Evolutionary conservation across 1,139 yeast species (phyloP), one percentile per base, ranked within the genome.

Genomic region (Magnusiomyces ingens): DNA sequence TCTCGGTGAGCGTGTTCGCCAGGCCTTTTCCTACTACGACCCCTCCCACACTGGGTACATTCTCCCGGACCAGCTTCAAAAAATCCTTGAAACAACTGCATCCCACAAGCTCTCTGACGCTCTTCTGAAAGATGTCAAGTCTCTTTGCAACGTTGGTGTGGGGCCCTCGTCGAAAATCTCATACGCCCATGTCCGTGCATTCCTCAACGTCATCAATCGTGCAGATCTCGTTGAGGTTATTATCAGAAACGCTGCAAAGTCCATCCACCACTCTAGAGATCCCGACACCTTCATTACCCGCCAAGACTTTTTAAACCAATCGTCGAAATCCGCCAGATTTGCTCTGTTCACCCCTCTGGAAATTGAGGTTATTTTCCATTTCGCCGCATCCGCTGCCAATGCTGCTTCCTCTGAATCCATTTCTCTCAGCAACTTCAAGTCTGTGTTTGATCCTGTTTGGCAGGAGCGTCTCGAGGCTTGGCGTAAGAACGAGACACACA

Each of bases 361-460:
- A 57, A 66, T 73, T 48, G 77, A 74, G 54, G 66, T 74, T 52
- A 61, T 74, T 50, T 74, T 74, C 66, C 76, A 72, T 59, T 74
- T 74, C 58, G 73, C 76, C 10, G 64, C 72, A 2, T 61, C 71
- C 50, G 63, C 64, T 47, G 67, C 67, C 57, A 53, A 59, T 37
- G 55, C 69, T n/a, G 1, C n/a, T 5, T 10, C 35, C 12, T 22
- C 21, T 19, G 75, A 73, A 44, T 62, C 71, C 19, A 66, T 74
- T 38, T 58, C 67, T 15, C 58, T 69, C 43, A 72, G 71, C 46
- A 74, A 72, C 57, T 74, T 74, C 62, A 64, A 70, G 51, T 61
- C 67, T 51, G 74, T 74, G 59, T 70, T 74, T 56, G 77, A 74
- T 55, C 77, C 78, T 22, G 59, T 71, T 3, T 74, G 77, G 77